Evolutionary conservation across 2,329 filamentous ascomycete genomes (phyloP).

Genomic region (Herpotrichia juniperi): DNA sequence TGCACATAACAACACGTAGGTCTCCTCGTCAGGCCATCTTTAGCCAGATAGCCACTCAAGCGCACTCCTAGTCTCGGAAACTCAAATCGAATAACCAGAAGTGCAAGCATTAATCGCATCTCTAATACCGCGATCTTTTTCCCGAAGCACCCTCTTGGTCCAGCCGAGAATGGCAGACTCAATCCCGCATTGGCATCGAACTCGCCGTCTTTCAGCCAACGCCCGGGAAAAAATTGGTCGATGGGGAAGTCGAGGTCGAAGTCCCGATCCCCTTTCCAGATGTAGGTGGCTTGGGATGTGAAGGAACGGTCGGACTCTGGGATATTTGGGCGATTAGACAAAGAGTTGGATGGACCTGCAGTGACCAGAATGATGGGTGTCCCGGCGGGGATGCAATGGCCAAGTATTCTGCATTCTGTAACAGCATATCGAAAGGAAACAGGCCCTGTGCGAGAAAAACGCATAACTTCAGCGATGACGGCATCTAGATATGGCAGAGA

Average conservation of each 20-base stretch:
- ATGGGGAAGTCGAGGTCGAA: not conserved
- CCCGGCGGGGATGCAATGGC: slow-evolving; percentile 5
- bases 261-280: not conserved
- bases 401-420: slow-evolving; percentile 7
- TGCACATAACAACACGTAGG: no score
- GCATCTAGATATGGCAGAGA: no score
- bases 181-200: slow-evolving; percentile 20
- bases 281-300: slow-evolving; percentile 1
- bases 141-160: slow-evolving; percentile 13
- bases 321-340: not conserved
- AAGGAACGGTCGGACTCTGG: not conserved
- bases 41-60: no score
- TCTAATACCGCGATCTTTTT: slow-evolving; percentile 14
- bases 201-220: slow-evolving; percentile 39
- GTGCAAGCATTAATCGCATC: no score
- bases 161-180: slow-evolving; percentile 13
- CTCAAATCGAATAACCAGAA: no score
- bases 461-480: no score
- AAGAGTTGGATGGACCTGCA: slow-evolving; percentile 8
- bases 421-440: slow-evolving; percentile 7
- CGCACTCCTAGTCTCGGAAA: no score
- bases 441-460: no score
- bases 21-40: no score
- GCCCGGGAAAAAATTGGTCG: slow-evolving; percentile 32
- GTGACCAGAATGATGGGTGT: slow-evolving; percentile 13